Percentiles rank a stretch among this genome's conserved stretches.
phyloP scores from a whole-genome alignment of 2,329 filamentous ascomycete species.

The Emmonsiellopsis sp. region DNA sequence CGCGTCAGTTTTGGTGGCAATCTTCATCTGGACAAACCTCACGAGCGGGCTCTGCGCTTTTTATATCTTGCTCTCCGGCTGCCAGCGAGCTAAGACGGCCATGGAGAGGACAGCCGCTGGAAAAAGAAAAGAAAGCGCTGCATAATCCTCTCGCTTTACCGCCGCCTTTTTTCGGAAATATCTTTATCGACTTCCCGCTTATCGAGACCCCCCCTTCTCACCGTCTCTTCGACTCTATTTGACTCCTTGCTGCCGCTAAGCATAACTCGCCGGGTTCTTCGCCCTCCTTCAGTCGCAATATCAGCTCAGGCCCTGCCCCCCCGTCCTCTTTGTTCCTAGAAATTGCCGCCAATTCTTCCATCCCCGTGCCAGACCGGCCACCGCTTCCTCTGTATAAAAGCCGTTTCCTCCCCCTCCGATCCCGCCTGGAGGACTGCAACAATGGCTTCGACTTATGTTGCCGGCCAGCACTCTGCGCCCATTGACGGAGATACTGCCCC shows the following conservation, averaged over 20 bases:
- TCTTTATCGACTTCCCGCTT: too few species aligned
- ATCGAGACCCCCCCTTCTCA: too few species aligned
- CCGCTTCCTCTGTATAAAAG: too few species aligned
- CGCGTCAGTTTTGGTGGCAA: conserved; percentile 5
- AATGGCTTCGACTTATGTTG: conserved; percentile 3
- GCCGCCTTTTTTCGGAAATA: too few species aligned
- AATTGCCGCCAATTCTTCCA: not conserved
- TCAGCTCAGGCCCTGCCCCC: not conserved
- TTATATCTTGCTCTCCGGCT: too few species aligned
- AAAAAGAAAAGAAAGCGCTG: too few species aligned
- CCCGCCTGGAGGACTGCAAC: not conserved
- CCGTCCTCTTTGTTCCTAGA: not conserved
- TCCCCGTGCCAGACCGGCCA: not conserved
- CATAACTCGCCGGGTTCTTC: not conserved
- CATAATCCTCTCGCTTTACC: too few species aligned
- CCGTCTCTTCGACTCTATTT: not conserved
- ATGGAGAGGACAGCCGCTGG: too few species aligned
- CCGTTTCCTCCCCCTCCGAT: not conserved
- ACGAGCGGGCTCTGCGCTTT: too few species aligned
- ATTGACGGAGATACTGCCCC: not conserved
- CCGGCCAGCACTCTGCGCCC: not conserved
- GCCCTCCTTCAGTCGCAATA: not conserved
- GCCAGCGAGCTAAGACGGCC: too few species aligned
- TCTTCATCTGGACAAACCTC: not conserved
- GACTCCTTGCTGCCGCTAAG: not conserved